phyloP scores from a whole-genome alignment of 106 monocot genomes.

The Xerophyta viscosa region DNA sequence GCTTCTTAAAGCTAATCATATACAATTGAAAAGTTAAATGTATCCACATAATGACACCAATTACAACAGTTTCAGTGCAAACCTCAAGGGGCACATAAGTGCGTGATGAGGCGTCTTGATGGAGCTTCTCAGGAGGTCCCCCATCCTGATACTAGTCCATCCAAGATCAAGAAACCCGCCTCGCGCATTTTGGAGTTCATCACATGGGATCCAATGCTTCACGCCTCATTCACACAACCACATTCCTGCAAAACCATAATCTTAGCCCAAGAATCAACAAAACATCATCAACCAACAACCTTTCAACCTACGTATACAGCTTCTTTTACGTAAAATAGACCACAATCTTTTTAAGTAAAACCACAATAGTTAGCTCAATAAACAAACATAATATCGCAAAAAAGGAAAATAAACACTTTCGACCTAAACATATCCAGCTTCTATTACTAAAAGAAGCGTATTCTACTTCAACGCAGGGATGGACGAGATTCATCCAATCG shows the following conservation, averaged over 20 bases:
- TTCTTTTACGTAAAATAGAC: too few relatives aligned
- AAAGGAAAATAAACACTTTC: too few relatives aligned
- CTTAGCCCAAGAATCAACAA: neutral
- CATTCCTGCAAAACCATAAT: slow-evolving; percentile 10
- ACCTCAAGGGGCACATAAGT: slow-evolving; percentile 40
- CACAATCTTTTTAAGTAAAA: too few relatives aligned
- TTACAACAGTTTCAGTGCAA: slow-evolving; percentile 16
- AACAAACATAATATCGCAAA: too few relatives aligned
- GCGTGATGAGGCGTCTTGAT: slow-evolving; percentile 83
- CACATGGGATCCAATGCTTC: slow-evolving; percentile 99
- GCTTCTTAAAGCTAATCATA: too few relatives aligned
- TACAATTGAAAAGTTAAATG: too few relatives aligned
- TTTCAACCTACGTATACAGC: too few relatives aligned
- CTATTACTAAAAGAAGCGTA: too few relatives aligned
- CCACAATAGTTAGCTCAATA: too few relatives aligned
- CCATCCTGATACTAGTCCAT: slow-evolving; percentile 99
- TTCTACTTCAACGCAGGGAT: neutral
- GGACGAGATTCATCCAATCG: neutral
- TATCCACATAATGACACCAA: too few relatives aligned
- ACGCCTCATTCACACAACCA: slow-evolving; percentile 28
- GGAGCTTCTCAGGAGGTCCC: slow-evolving; percentile 99
- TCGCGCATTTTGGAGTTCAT: slow-evolving; percentile 98
- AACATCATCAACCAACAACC: too few relatives aligned
- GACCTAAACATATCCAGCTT: too few relatives aligned
- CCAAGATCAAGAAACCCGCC: slow-evolving; percentile 55